A percentile compares a stretch with the other conserved stretches of the same genome.
These are phyloP conservation scores for Cyclotella baltica DNA, from an alignment of 108 stramenopile genomes.

Conservation along the genomic window DNA sequence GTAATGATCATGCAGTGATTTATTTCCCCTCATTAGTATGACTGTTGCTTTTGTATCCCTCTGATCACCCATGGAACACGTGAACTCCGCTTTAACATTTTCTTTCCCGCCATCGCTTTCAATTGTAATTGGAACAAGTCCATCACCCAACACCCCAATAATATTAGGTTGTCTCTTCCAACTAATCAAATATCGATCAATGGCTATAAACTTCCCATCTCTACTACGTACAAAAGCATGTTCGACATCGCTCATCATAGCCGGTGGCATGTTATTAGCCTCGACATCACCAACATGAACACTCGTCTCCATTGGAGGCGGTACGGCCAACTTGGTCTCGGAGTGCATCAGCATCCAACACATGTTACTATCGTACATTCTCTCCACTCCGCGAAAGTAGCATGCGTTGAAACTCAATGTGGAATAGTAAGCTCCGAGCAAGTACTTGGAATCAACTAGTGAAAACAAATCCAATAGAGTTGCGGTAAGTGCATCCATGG, in stretches of 20 bases:
- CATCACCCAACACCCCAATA: constrained; percentile 50
- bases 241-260: constrained; percentile 55
- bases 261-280: constrained; percentile 35
- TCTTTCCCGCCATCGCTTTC: constrained; percentile 40
- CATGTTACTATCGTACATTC: constrained; percentile 57
- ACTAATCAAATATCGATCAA: constrained; percentile 45
- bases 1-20: constrained; percentile 42
- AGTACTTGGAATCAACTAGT: constrained; percentile 51
- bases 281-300: constrained; percentile 21
- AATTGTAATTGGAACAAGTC: constrained; percentile 45
- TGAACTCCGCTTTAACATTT: constrained; percentile 41
- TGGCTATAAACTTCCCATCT: constrained; percentile 49
- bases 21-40: constrained; percentile 46
- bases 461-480: constrained; percentile 50
- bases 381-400: constrained; percentile 49
- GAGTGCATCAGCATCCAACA: constrained; percentile 58
- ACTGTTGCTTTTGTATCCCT: constrained; percentile 38
- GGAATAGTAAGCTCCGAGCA: constrained; percentile 51
- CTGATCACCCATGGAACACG: constrained; percentile 44
- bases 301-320: constrained; percentile 31
- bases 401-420: constrained; percentile 53
- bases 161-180: constrained; percentile 1
- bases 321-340: constrained; percentile 26
- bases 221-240: constrained; percentile 51
- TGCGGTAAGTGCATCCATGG: constrained; percentile 40